Evolutionary conservation across 805 yeast genomes (phyloP), one percentile per base, ranked within the genome.

Genomic region (Ogataea minuta): DNA sequence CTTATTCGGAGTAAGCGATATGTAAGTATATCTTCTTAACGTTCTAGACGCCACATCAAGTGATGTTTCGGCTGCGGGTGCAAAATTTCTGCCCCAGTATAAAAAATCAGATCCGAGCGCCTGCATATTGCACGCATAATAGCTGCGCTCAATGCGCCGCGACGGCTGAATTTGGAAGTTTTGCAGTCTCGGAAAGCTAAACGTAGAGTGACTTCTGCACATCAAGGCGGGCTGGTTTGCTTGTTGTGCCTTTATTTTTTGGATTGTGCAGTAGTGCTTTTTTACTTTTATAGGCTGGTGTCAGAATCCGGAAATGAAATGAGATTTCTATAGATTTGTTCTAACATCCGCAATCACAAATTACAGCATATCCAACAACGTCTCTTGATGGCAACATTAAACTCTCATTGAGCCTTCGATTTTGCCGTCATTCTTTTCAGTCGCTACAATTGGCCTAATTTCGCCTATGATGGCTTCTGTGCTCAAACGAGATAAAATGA

Each of bases 381-480:
- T 19, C 8, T 8, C 24, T 27, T 31, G 23, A 29, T 21, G 30
- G 26, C 16, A n/a, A 30, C 27, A 27, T 20, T 23, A 26, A 27
- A 12, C 17, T 31, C 31, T 20, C 26, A 11, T 11, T 36, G 29
- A 25, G 9, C 11, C 26, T 25, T 10, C n/a, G 11, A 13, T 20
- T 17, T 26, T 12, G 32, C 21, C 19, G 17, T 9, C 24, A 13
- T 6, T 6, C 23, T 13, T 26, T 10, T 20, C 34, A 12, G 34
- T 29, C 32, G 32, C 34, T 32, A 15, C 21, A 9, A 23, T 28
- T 31, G 30, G 37, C 34, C 19, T 29, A 12, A 17, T 17, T 30
- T 29, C 3, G 26, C 13, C 25, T 16, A 30, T 25, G 8, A 44
- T 45, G 52, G 46, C 47, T 23, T 36, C 52, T 14, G 40, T 38